These are phyloP conservation scores for Cryptosporidium canis DNA, from an alignment of 169 alveolate species.

Conservation along the genomic window DNA sequence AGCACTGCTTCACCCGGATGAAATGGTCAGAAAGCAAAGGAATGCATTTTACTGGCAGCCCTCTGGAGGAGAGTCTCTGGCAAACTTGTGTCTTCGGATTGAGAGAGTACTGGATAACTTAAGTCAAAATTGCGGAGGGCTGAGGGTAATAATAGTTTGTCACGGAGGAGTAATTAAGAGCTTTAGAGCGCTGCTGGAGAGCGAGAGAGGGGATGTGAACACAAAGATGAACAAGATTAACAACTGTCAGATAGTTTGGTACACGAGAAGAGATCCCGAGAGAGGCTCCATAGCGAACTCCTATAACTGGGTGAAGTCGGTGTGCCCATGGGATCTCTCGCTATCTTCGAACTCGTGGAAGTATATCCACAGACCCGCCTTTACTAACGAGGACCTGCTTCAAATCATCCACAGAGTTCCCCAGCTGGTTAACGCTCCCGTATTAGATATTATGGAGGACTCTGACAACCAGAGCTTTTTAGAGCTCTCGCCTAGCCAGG, in stretches of 20 bases:
- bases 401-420: constrained; percentile 73
- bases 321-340: constrained; percentile 78
- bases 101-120: constrained; percentile 75
- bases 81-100: constrained; percentile 76
- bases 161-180: constrained; percentile 81
- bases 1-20: constrained; percentile 73
- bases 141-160: constrained; percentile 78
- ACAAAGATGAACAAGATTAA: constrained; percentile 74
- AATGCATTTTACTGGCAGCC: constrained; percentile 79
- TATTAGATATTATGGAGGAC: constrained; percentile 56
- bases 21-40: constrained; percentile 75
- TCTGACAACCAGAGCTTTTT: constrained; percentile 2
- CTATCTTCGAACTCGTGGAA: constrained; percentile 74
- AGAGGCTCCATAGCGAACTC: constrained; percentile 73
- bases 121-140: constrained; percentile 75
- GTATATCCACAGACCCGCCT: constrained; percentile 72
- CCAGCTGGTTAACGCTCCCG: constrained; percentile 74
- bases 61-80: constrained; percentile 77
- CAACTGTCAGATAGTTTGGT: constrained; percentile 79
- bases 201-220: constrained; percentile 64
- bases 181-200: constrained; percentile 77
- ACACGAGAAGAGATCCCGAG: constrained; percentile 76
- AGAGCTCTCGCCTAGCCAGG: background rate
- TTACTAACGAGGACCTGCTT: constrained; percentile 75
- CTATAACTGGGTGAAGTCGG: constrained; percentile 76